Percentiles rank a stretch among this genome's conserved stretches.
Conservation (phyloP, 768 basidiomycete species). For the Cystofilobasidium bisporidii region DNA sequence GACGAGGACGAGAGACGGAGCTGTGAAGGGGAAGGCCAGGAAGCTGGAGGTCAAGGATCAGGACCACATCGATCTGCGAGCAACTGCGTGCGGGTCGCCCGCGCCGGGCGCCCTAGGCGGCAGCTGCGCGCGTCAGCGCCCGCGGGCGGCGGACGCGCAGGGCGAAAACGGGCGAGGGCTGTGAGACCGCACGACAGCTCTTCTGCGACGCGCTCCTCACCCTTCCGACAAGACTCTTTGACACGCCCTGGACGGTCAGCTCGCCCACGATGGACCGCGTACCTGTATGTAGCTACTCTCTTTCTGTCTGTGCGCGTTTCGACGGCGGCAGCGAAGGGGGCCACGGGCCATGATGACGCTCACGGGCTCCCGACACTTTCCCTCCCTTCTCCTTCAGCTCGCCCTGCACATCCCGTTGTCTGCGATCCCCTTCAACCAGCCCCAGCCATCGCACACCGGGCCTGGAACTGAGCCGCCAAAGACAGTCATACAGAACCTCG, state of each 20-base stretch:
- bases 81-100: too few relatives aligned
- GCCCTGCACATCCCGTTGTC: constrained; percentile 27
- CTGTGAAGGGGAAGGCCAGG: too few relatives aligned
- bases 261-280: constrained; percentile 2
- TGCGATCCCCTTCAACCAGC: constrained; percentile 7
- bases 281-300: not conserved
- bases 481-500: constrained; percentile 24
- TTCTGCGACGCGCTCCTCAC: not conserved
- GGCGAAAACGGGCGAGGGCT: too few relatives aligned
- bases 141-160: too few relatives aligned
- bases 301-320: too few relatives aligned
- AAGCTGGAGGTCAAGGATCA: too few relatives aligned
- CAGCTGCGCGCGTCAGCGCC: too few relatives aligned
- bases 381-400: constrained; percentile 13
- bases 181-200: not conserved
- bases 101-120: too few relatives aligned
- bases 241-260: not conserved
- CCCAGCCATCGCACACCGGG: not conserved
- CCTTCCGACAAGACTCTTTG: not conserved
- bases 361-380: not conserved
- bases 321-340: not conserved
- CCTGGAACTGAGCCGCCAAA: constrained; percentile 3
- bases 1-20: too few relatives aligned
- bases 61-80: too few relatives aligned
- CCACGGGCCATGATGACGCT: not conserved